Conservation (phyloP, 2,329 filamentous ascomycete genomes). For the Escovopsis sp. region DNA sequence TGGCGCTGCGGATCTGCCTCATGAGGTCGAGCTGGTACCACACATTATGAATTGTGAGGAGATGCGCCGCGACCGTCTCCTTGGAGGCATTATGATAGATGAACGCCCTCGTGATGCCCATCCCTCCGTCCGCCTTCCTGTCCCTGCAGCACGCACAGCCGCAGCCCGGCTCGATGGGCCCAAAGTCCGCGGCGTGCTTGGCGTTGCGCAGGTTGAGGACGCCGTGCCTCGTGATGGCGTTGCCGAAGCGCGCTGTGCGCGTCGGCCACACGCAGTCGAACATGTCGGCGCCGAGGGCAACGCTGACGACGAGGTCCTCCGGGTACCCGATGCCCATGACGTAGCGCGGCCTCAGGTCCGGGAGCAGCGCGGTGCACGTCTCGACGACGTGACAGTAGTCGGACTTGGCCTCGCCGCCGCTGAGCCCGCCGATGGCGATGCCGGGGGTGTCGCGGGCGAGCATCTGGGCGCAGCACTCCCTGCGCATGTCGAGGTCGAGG, state of each 20-base stretch:
- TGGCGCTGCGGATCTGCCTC: slow-evolving; percentile 57
- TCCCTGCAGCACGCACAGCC: slow-evolving; percentile 60
- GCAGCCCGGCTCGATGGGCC: slow-evolving; percentile 71
- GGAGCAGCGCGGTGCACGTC: slow-evolving; percentile 71
- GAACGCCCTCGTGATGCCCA: slow-evolving; percentile 77
- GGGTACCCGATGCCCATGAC: slow-evolving; percentile 99
- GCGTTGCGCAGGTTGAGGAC: slow-evolving; percentile 74
- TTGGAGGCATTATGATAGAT: slow-evolving; percentile 86
- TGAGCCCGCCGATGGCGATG: slow-evolving; percentile 89
- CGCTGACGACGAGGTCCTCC: slow-evolving; percentile 84
- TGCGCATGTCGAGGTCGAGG: slow-evolving; percentile 72
- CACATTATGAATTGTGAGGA: slow-evolving; percentile 89
- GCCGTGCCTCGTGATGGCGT: slow-evolving; percentile 70
- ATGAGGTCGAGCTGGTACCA: slow-evolving; percentile 83
- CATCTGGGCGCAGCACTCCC: slow-evolving; percentile 77
- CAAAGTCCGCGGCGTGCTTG: slow-evolving; percentile 63
- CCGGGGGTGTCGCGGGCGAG: slow-evolving; percentile 80
- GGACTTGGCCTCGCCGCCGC: slow-evolving; percentile 85
- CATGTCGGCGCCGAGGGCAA: slow-evolving; percentile 94
- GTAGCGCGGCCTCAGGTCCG: slow-evolving; percentile 88
- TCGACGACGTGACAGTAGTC: slow-evolving; percentile 85
- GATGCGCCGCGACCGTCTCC: slow-evolving; percentile 78
- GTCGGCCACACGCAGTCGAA: slow-evolving; percentile 99
- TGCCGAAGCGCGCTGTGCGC: slow-evolving; percentile 87
- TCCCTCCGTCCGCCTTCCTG: slow-evolving; percentile 42